phyloP scores from a whole-genome alignment of 2,329 filamentous ascomycete species.

The Phyllosticta ampelicida region DNA sequence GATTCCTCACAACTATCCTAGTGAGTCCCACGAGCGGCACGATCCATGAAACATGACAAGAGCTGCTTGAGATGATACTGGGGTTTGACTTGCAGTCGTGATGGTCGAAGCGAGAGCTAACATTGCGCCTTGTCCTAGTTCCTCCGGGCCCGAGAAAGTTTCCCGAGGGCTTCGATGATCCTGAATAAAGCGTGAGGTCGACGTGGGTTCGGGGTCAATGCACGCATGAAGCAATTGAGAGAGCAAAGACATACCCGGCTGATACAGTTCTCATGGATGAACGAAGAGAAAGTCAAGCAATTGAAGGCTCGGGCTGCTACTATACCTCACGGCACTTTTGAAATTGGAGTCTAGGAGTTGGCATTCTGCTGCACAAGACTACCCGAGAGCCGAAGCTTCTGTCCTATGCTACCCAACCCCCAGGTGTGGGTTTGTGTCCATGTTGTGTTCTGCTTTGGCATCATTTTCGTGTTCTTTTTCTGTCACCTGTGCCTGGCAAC shows the following conservation, averaged over 20 bases:
- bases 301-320: background rate
- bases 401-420: background rate
- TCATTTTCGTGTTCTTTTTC: too few relatives aligned
- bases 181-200: constrained; percentile 11
- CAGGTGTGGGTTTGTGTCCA: background rate
- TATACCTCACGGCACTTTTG: background rate
- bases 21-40: constrained; percentile 47
- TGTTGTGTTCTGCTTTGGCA: background rate
- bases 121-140: constrained; percentile 23
- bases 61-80: background rate
- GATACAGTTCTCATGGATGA: background rate
- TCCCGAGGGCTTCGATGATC: constrained; percentile 37
- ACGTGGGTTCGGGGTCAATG: background rate
- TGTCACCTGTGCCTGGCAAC: too few relatives aligned
- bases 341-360: background rate
- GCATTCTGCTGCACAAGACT: background rate
- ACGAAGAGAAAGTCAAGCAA: background rate
- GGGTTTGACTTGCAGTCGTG: background rate
- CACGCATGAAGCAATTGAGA: background rate
- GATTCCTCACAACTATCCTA: constrained; percentile 84
- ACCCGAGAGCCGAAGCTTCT: background rate
- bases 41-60: background rate
- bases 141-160: constrained; percentile 36
- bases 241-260: background rate
- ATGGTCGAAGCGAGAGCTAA: background rate